These are phyloP conservation scores for Antrodiella citrinella DNA, from an alignment of 768 basidiomycete species.

Conservation along the genomic window DNA sequence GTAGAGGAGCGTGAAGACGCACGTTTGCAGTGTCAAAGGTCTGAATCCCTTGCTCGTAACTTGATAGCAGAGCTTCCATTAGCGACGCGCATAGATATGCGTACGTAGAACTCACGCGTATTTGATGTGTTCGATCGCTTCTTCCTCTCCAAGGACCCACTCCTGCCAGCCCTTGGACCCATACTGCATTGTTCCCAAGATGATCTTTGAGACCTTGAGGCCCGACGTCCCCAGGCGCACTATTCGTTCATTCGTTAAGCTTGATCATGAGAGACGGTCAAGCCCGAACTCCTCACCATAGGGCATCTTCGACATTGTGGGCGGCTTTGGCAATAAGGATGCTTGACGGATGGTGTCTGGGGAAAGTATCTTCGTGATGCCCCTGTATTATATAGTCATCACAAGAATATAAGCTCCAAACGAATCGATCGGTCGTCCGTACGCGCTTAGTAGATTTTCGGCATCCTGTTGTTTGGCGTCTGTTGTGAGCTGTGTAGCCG, in stretches of 20 bases:
- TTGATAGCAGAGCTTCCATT: slow-evolving; percentile 4
- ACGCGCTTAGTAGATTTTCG: too few species aligned
- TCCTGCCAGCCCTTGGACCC: slow-evolving; percentile 21
- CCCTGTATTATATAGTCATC: too few species aligned
- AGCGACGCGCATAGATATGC: slow-evolving; percentile 5
- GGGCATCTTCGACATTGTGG: not conserved
- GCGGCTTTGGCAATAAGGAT: not conserved
- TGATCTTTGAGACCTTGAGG: slow-evolving; percentile 31
- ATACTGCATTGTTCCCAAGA: slow-evolving; percentile 25
- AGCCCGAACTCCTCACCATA: too few species aligned
- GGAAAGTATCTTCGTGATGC: too few species aligned
- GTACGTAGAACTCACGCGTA: slow-evolving; percentile 22
- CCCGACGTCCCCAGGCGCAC: slow-evolving; percentile 37
- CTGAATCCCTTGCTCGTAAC: slow-evolving; percentile 30
- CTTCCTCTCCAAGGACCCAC: slow-evolving; percentile 29
- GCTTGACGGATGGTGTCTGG: too few species aligned
- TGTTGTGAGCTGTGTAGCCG: too few species aligned
- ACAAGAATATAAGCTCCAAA: too few species aligned
- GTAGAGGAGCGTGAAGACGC: not conserved
- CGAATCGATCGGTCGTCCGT: too few species aligned
- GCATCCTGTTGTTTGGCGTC: too few species aligned
- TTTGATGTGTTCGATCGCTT: slow-evolving; percentile 30
- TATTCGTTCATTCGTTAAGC: slow-evolving; percentile 5
- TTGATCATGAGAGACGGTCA: not conserved
- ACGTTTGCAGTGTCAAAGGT: slow-evolving; percentile 28